A percentile compares a stretch with the other conserved stretches of the same genome.
These are phyloP conservation scores for Porpolomopsis calyptriformis DNA, from an alignment of 768 basidiomycete species.

Conservation along the genomic window DNA sequence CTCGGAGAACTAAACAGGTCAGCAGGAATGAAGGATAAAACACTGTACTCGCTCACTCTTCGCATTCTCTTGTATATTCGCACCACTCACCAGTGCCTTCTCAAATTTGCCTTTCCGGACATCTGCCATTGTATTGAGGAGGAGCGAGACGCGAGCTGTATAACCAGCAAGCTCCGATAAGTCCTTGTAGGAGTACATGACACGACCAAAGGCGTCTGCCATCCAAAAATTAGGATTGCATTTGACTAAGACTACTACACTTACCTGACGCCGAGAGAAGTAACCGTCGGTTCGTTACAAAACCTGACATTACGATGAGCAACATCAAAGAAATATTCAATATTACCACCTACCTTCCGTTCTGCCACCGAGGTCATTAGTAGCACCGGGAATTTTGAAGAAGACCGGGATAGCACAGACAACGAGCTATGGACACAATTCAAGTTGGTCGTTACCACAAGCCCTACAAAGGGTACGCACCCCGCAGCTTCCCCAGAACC, in stretches of 20 bases:
- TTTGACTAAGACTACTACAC: constrained; percentile 8
- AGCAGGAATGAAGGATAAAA: constrained; percentile 2
- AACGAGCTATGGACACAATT: constrained; percentile 39
- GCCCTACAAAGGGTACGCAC: constrained; percentile 32
- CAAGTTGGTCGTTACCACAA: constrained; percentile 3
- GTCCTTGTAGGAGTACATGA: constrained; percentile 98
- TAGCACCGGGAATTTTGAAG: constrained; percentile 66
- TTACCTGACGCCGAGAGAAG: constrained; percentile 76
- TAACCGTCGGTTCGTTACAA: constrained; percentile 91
- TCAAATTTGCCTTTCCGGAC: constrained; percentile 76
- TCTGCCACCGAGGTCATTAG: constrained; percentile 67
- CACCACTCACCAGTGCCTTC: constrained; percentile 76
- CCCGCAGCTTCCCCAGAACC: constrained; percentile 93
- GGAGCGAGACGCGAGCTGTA: constrained; percentile 78
- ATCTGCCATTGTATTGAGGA: constrained; percentile 87
- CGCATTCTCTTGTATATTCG: constrained; percentile 60
- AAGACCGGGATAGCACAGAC: constrained; percentile 94
- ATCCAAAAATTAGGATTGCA: constrained; percentile 2
- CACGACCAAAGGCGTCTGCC: constrained; percentile 82
- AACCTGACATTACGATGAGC: constrained; percentile 39
- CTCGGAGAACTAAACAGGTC: constrained; percentile 50
- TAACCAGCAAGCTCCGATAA: constrained; percentile 93
- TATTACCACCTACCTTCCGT: constrained; percentile 59
- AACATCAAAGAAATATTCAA: not conserved
- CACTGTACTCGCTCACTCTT: constrained; percentile 42